phyloP scores from a whole-genome alignment of 257 asterid genomes.

The Handroanthus guayacan region DNA sequence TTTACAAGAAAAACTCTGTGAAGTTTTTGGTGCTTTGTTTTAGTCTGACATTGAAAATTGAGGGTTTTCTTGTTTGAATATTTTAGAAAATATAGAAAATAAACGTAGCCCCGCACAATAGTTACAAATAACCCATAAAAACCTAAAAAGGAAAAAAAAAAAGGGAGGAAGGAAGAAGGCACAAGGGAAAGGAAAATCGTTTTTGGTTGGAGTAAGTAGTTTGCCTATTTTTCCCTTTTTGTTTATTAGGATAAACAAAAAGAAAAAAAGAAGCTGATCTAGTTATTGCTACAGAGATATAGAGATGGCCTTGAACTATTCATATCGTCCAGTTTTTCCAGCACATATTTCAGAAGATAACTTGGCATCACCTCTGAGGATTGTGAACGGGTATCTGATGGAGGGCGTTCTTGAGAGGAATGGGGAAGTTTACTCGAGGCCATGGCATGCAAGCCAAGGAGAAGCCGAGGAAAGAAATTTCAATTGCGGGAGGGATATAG shows the following conservation, averaged over 20 bases:
- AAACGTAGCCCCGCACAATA: neutral
- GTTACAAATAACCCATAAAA: neutral
- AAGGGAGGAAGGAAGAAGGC: neutral
- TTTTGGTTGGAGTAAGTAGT: neutral
- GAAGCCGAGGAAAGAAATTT: constrained; percentile 44
- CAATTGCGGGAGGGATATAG: constrained; percentile 45
- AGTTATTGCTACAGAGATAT: constrained; percentile 40
- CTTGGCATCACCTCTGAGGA: constrained; percentile 56
- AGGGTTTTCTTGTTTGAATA: constrained; percentile 60
- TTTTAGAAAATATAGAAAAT: neutral
- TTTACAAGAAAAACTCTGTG: constrained; percentile 56
- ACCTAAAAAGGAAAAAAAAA: neutral
- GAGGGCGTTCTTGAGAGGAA: constrained; percentile 59
- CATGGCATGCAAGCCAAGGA: constrained; percentile 42
- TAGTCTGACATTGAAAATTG: constrained; percentile 66
- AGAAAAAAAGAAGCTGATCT: constrained; percentile 11
- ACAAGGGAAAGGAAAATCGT: neutral
- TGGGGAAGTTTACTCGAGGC: constrained; percentile 46
- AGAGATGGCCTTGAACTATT: constrained; percentile 76
- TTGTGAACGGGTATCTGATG: constrained; percentile 57
- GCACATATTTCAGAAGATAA: constrained; percentile 60
- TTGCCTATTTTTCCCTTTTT: neutral
- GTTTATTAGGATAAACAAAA: constrained; percentile 1
- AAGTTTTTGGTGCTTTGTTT: constrained; percentile 72
- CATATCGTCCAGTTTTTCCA: constrained; percentile 60